Base-by-base conservation (phyloP, 352 stramenopile species). In the Nothophytophthora sp. region DNA sequence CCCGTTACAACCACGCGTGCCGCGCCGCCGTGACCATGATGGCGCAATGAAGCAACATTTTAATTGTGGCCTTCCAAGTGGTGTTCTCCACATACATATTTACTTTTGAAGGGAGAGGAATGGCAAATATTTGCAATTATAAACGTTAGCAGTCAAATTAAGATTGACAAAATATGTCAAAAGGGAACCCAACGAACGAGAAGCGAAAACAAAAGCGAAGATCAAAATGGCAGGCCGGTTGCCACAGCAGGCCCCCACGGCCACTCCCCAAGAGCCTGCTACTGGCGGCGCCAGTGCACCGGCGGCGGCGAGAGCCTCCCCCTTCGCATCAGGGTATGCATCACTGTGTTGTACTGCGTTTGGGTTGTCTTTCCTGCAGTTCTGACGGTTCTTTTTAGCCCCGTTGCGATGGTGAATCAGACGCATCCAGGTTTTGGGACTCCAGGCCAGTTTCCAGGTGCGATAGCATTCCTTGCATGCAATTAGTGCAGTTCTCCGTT, bases 401-500 rank as follows among this genome's bases (percentile, higher is more conserved):
- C 67, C 6, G 67, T 76, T 20, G 67, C 67, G 2, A 73, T 61
- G 48, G 51, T 76, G 36, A 76, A 69, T 66, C 63, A 73, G 29
- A 36, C 67, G 43, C 67, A 59, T 4, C 67, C 63, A 8, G 51
- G 62, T 16, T 57, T 70, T 28, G 46, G 39, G 12, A 20, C 36
- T 11, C 45, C 45, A 9, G 55, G 59, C 5, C 55, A 59, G 18
- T 68, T 71, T 55, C 59, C 51, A 51, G 63, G 67, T 59, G 12
- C 10, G 19, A 18, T 15, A 23, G 10, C 19, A 20, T n/a, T 24
- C 13, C 19, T 58, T 16, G 19, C 18, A 32, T 19, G 16, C 19
- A 29, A 13, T 25, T 27, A 27, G 30, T 4, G 34, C 2, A 18
- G n/a, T 24, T 25, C 23, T 2, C 19, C 4, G 4, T 30, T 4